Percentiles rank a stretch among this genome's conserved stretches.
Evolutionary conservation across 805 yeast genomes (phyloP).

Genomic region (Ogataea trehalophila): DNA sequence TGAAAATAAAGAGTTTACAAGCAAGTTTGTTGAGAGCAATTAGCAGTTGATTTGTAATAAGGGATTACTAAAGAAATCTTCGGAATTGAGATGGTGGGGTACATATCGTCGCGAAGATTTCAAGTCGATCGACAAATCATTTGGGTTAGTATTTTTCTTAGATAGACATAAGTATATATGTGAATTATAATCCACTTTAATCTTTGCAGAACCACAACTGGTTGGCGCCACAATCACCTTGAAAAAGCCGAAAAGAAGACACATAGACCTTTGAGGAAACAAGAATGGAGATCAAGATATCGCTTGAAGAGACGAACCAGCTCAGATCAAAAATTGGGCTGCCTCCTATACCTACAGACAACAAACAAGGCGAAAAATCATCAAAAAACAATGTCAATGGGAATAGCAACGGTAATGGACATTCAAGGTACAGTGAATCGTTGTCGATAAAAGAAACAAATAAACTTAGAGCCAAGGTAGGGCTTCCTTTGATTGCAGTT

Average conservation of each 20-base stretch:
- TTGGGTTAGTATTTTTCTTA: no score
- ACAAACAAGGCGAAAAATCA: background rate
- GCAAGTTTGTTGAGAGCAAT: no score
- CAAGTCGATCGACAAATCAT: no score
- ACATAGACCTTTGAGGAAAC: background rate
- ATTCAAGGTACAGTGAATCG: background rate
- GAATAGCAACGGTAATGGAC: background rate
- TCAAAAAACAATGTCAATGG: background rate
- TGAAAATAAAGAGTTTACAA: no score
- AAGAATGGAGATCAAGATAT: background rate
- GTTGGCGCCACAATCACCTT: no score
- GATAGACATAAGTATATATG: no score
- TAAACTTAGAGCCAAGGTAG: constrained; percentile 37
- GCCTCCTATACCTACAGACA: constrained; percentile 20
- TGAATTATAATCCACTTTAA: no score
- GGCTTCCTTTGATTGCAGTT: constrained; percentile 32
- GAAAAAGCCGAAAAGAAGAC: background rate
- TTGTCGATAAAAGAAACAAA: constrained; percentile 45
- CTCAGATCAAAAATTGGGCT: constrained; percentile 41
- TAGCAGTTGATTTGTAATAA: no score
- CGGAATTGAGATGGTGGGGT: no score
- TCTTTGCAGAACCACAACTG: no score
- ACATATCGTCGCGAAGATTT: no score
- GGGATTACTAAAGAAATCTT: no score
- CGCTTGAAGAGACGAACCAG: constrained; percentile 25